Conservation (phyloP, 164 flowering plant species). For the Magnolia changhungtana region DNA sequence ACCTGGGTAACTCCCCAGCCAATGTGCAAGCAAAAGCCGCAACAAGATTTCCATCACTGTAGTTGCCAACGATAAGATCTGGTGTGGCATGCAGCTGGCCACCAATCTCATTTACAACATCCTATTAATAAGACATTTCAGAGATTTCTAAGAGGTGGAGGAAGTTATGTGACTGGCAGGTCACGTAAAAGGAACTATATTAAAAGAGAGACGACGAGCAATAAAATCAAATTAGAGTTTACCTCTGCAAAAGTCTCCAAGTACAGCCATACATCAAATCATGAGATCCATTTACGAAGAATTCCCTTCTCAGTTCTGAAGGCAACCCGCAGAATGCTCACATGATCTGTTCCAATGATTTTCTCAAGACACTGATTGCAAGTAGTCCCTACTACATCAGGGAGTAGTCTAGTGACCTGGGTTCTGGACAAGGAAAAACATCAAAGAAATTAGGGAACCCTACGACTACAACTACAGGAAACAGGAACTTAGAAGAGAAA, state of each 20-base stretch:
- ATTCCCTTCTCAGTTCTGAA: conserved; percentile 91
- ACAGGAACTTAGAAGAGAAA: no score
- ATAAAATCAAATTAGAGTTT: not conserved
- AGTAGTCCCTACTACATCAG: conserved; percentile 96
- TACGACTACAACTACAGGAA: no score
- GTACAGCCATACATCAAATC: conserved; percentile 99
- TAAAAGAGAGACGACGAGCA: not conserved
- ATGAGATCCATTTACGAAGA: conserved; percentile 63
- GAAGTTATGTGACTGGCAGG: not conserved
- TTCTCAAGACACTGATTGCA: conserved; percentile 88
- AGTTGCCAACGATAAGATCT: conserved; percentile 91
- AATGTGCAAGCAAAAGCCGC: conserved; percentile 91
- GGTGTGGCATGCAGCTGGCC: conserved; percentile 84
- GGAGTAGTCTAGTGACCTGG: conserved; percentile 84
- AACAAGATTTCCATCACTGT: conserved; percentile 96
- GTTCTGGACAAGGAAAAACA: conserved; percentile 10
- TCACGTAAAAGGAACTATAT: not conserved
- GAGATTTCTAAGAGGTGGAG: not conserved
- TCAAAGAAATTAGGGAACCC: not conserved
- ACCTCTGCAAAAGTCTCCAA: conserved; percentile 94
- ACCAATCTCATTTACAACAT: conserved; percentile 76
- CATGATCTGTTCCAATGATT: conserved; percentile 74
- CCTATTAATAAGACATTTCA: conserved; percentile 38
- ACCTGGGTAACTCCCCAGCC: conserved; percentile 94
- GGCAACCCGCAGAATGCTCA: conserved; percentile 82